Evolutionary conservation across 2,329 filamentous ascomycete genomes (phyloP).

Genomic region (Orbilia quercus): DNA sequence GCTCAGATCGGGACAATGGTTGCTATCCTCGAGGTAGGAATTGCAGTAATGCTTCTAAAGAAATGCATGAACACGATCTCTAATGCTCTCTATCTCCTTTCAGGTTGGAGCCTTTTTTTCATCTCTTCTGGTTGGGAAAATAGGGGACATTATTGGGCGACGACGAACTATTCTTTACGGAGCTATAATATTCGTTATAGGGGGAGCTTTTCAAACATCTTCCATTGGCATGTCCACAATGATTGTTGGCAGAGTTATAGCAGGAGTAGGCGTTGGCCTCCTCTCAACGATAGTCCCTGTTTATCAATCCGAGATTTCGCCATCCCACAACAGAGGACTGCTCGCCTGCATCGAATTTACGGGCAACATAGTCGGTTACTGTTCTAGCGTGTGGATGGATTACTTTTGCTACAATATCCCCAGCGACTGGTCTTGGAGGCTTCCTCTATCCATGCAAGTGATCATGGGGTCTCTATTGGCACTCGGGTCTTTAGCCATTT

Average conservation of each 20-base stretch:
- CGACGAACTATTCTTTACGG: slow-evolving; percentile 92
- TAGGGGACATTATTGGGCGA: slow-evolving; percentile 91
- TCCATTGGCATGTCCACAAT: slow-evolving; percentile 89
- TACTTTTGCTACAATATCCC: slow-evolving; percentile 95
- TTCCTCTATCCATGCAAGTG: slow-evolving; percentile 92
- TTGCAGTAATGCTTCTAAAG: not conserved
- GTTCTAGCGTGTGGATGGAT: slow-evolving; percentile 97
- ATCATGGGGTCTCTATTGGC: slow-evolving; percentile 89
- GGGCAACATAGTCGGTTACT: slow-evolving; percentile 95
- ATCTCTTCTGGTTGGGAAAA: slow-evolving; percentile 83
- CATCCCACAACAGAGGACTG: slow-evolving; percentile 93
- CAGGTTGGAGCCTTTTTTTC: slow-evolving; percentile 85
- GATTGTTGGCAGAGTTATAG: slow-evolving; percentile 82
- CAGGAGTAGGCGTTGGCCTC: slow-evolving; percentile 86
- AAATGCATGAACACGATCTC: not conserved
- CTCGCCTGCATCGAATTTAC: slow-evolving; percentile 98
- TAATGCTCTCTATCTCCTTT: not conserved
- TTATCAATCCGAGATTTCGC: slow-evolving; percentile 94
- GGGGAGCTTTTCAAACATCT: slow-evolving; percentile 85
- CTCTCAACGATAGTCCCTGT: slow-evolving; percentile 92
- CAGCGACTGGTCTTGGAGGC: slow-evolving; percentile 85
- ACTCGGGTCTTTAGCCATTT: slow-evolving; percentile 88
- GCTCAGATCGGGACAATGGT: slow-evolving; percentile 97
- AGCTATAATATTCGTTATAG: slow-evolving; percentile 84
- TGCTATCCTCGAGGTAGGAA: slow-evolving; percentile 74